Evolutionary conservation across 1,284 basidiomycete genomes (phyloP).

Genomic region (Chondrostereum purpureum): DNA sequence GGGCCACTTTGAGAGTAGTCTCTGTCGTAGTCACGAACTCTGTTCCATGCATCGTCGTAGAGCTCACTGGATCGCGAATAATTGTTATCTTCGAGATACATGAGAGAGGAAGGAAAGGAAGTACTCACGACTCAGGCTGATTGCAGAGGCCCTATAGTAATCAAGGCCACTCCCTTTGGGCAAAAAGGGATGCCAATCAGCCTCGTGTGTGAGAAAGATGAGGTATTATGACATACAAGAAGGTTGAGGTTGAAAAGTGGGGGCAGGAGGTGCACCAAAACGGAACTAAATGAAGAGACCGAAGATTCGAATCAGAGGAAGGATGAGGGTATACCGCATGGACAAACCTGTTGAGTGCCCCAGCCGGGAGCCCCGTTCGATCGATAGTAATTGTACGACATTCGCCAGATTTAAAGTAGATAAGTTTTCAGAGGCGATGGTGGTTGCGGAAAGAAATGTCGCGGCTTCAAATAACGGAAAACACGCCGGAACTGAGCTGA

Average conservation of each 20-base stretch:
- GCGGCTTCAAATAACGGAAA: too few species aligned
- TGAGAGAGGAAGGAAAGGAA: slow-evolving; percentile 13
- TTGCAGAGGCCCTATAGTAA: slow-evolving; percentile 55
- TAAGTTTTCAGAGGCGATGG: too few species aligned
- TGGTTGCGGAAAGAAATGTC: too few species aligned
- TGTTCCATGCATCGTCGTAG: slow-evolving; percentile 50
- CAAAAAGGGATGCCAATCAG: too few species aligned
- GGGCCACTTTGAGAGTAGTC: slow-evolving; percentile 20
- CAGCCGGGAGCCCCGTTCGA: not conserved
- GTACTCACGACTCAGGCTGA: slow-evolving; percentile 50
- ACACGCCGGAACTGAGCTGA: too few species aligned
- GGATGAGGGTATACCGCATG: too few species aligned
- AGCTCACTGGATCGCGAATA: slow-evolving; percentile 32
- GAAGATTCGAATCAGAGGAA: not conserved
- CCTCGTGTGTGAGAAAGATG: slow-evolving; percentile 12
- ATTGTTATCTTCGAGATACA: slow-evolving; percentile 14
- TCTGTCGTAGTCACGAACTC: slow-evolving; percentile 36
- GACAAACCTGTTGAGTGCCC: slow-evolving; percentile 1
- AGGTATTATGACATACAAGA: slow-evolving; percentile 34
- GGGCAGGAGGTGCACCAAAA: slow-evolving; percentile 46
- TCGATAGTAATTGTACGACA: slow-evolving; percentile 4
- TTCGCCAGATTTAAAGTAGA: too few species aligned
- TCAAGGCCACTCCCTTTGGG: slow-evolving; percentile 49
- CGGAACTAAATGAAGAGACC: slow-evolving; percentile 30
- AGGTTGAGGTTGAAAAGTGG: slow-evolving; percentile 52